Evolutionary conservation across 768 basidiomycete species (phyloP).

Genomic region (Suillus alpinus): DNA sequence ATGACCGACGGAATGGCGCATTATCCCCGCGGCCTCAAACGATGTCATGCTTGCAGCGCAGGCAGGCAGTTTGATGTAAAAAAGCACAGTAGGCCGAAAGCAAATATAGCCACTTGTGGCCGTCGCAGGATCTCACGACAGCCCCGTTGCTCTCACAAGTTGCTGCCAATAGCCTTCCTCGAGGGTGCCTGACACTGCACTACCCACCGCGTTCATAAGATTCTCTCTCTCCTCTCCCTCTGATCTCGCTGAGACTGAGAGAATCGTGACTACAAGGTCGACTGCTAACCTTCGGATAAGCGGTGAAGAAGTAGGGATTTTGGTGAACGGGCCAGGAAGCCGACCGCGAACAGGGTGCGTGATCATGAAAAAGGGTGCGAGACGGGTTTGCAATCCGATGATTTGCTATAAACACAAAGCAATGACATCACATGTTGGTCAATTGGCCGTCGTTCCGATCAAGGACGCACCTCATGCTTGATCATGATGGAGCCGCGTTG

Average conservation of each 20-base stretch:
- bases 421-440: conserved; percentile 10
- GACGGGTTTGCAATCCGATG: conserved; percentile 49
- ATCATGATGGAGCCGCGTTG: conserved; percentile 53
- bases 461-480: conserved; percentile 40
- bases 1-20: neutral
- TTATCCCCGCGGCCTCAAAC: neutral
- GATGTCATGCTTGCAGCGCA: neutral
- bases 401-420: conserved; percentile 40
- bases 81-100: neutral
- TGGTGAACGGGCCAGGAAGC: conserved; percentile 74
- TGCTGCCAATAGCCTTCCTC: conserved; percentile 30
- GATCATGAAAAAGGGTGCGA: conserved; percentile 80
- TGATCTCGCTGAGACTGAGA: conserved; percentile 14
- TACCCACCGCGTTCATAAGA: conserved; percentile 21
- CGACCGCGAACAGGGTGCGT: conserved; percentile 72
- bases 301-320: conserved; percentile 44
- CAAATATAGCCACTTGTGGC: neutral
- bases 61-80: neutral
- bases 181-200: conserved; percentile 25
- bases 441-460: conserved; percentile 1
- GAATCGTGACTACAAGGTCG: conserved; percentile 50
- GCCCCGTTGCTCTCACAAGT: conserved; percentile 27
- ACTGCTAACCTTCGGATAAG: conserved; percentile 56
- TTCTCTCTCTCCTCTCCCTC: conserved; percentile 13
- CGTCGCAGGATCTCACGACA: conserved; percentile 9